phyloP scores from a whole-genome alignment of 1,284 basidiomycete species.

The Rhodotorula sp. region DNA sequence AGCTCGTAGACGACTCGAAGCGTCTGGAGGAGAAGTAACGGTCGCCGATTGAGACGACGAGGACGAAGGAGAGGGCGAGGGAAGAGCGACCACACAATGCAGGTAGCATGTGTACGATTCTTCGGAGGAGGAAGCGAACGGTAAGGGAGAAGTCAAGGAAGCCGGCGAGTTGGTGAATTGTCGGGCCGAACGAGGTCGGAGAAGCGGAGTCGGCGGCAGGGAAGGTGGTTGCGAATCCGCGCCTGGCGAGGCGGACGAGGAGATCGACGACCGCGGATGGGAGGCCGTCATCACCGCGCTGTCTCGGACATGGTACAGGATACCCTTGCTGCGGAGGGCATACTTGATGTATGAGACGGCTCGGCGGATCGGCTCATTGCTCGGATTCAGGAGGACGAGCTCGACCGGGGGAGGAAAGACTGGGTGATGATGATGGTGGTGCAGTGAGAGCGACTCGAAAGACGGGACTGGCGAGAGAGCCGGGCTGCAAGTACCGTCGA shows the following conservation, averaged over 20 bases:
- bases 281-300: neutral
- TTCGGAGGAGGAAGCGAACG: neutral
- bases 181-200: constrained; percentile 5
- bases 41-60: neutral
- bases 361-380: constrained; percentile 47
- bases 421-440: constrained; percentile 34
- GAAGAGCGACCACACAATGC: constrained; percentile 30
- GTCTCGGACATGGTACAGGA: constrained; percentile 54
- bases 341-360: constrained; percentile 53
- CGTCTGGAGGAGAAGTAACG: neutral
- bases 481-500: neutral
- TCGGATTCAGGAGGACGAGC: constrained; percentile 49
- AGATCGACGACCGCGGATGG: neutral
- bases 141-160: constrained; percentile 1
- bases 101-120: constrained; percentile 27
- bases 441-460: constrained; percentile 42
- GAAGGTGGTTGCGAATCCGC: neutral
- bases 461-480: constrained; percentile 33
- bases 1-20: neutral
- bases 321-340: constrained; percentile 55
- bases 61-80: neutral
- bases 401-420: constrained; percentile 34
- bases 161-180: neutral
- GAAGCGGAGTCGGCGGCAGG: constrained; percentile 9
- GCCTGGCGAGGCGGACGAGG: neutral